Evolutionary conservation across 495 filamentous ascomycete genomes (phyloP), one percentile per base, ranked within the genome.

Genomic region (Hypoxylon cercidicola): DNA sequence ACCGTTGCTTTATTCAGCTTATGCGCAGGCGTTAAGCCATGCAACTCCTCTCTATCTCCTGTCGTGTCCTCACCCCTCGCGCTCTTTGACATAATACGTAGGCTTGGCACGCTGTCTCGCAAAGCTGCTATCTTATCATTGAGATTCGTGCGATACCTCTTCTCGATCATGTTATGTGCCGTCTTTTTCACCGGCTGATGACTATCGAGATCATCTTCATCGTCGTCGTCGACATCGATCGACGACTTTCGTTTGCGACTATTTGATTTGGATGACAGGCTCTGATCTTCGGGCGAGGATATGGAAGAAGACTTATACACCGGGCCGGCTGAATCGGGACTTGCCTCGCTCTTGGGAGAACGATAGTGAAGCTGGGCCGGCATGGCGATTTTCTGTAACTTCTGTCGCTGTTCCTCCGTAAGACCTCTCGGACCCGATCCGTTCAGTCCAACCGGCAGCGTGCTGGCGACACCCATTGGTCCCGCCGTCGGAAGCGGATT

Each of bases 81-180:
- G 65, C 81, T 88, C 76, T 89, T 91, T 18, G 84, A 85, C 80
- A 90, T 89, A 56, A 90, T 85, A 30, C 93, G 85, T 28, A 97
- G 80, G 70, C 89, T 93, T 1, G 94, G 94, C 5, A 99, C 90
- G 71, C 91, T 93, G 72, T 96, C 91, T 68, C 93, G 82, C 50
- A 99, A 78, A 44, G 92, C 93, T 51, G 92, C 89, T 66, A 99
- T 97, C 78, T 97, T 99, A 65, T 97, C 93, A 65, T 97, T 97
- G 52, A 99, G 79, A 71, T 99, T 99, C 16, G 89, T 96, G 60
- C 94, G 88, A 74, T 99, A 99, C 56, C 94, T 83, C 79, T 97
- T 97, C 76, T 99, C 94, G 58, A 99, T 96, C 83, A 97, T 93
- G 70, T 97, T 97, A 73, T 99, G 94, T 15, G 94, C 91, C 43